Conservation (phyloP, 1,284 basidiomycete species). For the Fomitopsis palustris region DNA sequence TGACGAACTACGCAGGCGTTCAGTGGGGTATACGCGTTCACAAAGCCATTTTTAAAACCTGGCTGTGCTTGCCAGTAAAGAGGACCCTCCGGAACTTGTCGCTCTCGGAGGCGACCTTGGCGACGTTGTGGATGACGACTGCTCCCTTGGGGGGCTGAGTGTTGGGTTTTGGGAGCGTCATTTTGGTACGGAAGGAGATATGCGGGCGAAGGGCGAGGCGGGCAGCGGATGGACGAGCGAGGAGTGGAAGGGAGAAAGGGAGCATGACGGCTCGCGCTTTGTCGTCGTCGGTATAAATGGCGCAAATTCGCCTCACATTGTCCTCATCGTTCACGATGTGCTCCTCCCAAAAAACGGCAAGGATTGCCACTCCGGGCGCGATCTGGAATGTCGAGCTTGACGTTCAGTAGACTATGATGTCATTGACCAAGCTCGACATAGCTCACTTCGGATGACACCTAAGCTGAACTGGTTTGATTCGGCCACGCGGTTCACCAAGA, state of each 20-base stretch:
- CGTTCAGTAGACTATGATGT: neutral
- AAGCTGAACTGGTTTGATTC: neutral
- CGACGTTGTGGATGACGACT: constrained; percentile 23
- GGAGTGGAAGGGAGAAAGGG: neutral
- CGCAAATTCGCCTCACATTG: neutral
- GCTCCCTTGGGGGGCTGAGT: constrained; percentile 28
- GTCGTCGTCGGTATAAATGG: neutral
- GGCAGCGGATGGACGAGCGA: neutral
- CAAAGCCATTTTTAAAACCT: constrained; percentile 13
- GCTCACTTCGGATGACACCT: neutral
- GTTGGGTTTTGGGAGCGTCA: constrained; percentile 21
- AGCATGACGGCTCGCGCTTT: neutral
- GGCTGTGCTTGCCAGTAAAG: constrained; percentile 29
- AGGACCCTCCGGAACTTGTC: constrained; percentile 29
- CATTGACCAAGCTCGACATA: neutral
- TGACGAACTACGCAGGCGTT: constrained; percentile 18
- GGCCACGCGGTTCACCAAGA: neutral
- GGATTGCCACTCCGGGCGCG: neutral
- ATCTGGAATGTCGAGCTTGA: neutral
- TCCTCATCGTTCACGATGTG: neutral
- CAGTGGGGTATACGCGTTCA: neutral
- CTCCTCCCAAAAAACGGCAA: neutral
- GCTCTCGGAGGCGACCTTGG: constrained; percentile 22
- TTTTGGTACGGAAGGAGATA: neutral
- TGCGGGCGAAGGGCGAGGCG: neutral